Evolutionary conservation across 2,329 filamentous ascomycete genomes (phyloP).

Genomic region (Penicillium sp.): DNA sequence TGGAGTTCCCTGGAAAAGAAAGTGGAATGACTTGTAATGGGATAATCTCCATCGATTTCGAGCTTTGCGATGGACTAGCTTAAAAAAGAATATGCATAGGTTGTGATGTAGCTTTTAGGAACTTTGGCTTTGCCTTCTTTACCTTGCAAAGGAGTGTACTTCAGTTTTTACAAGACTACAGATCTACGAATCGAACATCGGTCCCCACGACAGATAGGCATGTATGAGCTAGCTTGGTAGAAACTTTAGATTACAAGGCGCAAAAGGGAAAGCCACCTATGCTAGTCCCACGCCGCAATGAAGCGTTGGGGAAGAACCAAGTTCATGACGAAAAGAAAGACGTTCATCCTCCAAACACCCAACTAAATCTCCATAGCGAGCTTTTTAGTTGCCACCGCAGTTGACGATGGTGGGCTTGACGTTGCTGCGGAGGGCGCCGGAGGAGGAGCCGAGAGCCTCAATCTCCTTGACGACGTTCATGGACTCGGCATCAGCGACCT

Average conservation of each 20-base stretch:
- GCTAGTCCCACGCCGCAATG: conserved; percentile 5
- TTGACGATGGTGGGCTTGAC: conserved; percentile 49
- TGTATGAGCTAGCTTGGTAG: conserved; percentile 14
- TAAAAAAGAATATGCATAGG: neutral
- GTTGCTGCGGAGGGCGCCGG: conserved; percentile 45
- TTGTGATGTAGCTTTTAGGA: neutral
- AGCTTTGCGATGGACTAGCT: neutral
- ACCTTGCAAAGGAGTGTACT: neutral
- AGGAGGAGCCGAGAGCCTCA: conserved; percentile 50
- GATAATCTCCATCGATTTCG: neutral
- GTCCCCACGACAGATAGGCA: neutral
- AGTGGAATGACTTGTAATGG: neutral
- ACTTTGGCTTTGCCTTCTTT: neutral
- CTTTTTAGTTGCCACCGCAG: conserved; percentile 41
- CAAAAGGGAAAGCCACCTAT: conserved; percentile 9
- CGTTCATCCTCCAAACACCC: conserved; percentile 1
- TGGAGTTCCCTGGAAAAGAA: neutral
- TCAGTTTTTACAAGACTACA: neutral
- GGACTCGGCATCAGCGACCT: conserved; percentile 50
- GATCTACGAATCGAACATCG: neutral
- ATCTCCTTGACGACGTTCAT: conserved; percentile 51
- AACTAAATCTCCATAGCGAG: conserved; percentile 10
- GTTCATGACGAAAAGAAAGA: conserved; percentile 6
- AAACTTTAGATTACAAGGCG: conserved; percentile 25
- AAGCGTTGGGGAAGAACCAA: neutral